Base-by-base conservation (phyloP, 805 yeast genomes). In the Saccharomycopsis sp. region DNA sequence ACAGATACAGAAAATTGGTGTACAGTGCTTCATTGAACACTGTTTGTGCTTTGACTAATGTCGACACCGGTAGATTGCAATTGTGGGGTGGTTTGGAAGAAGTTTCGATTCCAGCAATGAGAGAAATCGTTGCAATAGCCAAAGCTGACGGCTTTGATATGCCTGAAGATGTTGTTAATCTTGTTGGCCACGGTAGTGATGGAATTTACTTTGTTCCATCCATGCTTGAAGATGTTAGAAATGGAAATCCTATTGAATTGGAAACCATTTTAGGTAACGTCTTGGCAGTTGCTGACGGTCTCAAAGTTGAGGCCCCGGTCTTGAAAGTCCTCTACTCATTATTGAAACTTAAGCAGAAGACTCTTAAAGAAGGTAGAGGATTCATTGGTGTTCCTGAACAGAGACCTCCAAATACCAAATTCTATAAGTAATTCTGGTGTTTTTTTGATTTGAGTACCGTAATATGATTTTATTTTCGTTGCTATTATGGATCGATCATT, bases 1-100 rank as follows among this genome's bases (percentile, higher is more conserved):
- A 71, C n/a, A n/a, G n/a, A n/a, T n/a, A n/a, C n/a, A n/a, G n/a
- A n/a, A 83, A 83, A 57, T 66, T 83, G 47, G 70, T 83, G 9
- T 82, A 81, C 63, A 83, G 83, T 58, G 77, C 84, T 20, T 63
- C 80, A 1, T 64, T 77, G 56, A 83, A 83, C 62, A 71, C 87
- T 5, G 61, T 73, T 3, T 69, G 81, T 48, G 76, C 84, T 0
- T 58, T 80, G 41, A 72, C 81, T 2, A 71, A 71, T 14, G 59
- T 77, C 7, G 85, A 79, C 52, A 68, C 71, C n/a, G 81, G 80
- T 16, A 67, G 82, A 40, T 54, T 75, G 29, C 66, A 59, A 45
- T 57, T 65, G 24, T 57, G 68, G 22, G 77, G 75, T 3, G 66
- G 68, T n/a, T 54, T 64, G 22, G 62, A 65, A 13, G 42, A 58